These are phyloP conservation scores for Naganishia sp. DNA, from an alignment of 1,284 basidiomycete species.

Conservation along the genomic window DNA sequence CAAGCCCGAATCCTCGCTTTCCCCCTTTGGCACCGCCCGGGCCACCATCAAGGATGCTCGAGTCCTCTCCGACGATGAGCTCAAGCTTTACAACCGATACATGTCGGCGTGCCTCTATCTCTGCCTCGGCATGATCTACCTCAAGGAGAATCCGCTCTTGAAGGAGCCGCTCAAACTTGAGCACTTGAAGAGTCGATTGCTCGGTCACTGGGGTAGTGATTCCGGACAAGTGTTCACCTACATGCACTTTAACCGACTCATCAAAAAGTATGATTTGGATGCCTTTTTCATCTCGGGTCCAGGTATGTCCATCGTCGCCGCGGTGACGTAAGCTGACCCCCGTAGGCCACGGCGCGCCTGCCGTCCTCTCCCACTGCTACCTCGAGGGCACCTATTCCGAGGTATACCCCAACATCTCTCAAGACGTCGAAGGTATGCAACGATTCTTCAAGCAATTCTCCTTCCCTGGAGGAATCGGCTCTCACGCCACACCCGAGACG, in stretches of 20 bases:
- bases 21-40: constrained; percentile 39
- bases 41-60: constrained; percentile 39
- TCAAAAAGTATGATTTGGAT: constrained; percentile 34
- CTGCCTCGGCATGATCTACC: constrained; percentile 40
- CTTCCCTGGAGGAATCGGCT: constrained; percentile 53
- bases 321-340: not conserved
- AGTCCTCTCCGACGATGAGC: constrained; percentile 42
- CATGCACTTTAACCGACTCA: constrained; percentile 32
- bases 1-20: constrained; percentile 20
- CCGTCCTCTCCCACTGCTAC: constrained; percentile 74
- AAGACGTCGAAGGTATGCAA: constrained; percentile 63
- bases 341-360: constrained; percentile 73
- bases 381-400: constrained; percentile 70
- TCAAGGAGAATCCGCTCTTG: constrained; percentile 34
- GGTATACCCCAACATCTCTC: constrained; percentile 69
- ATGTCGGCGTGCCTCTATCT: constrained; percentile 47
- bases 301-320: constrained; percentile 10
- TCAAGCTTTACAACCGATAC: constrained; percentile 43
- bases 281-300: constrained; percentile 34
- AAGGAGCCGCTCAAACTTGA: constrained; percentile 33
- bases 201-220: constrained; percentile 34
- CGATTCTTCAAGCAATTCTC: constrained; percentile 52
- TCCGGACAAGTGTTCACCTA: constrained; percentile 34
- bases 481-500: constrained; percentile 59
- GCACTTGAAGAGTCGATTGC: constrained; percentile 35